Percentiles rank a stretch among this genome's conserved stretches.
phyloP scores from a whole-genome alignment of 2,329 filamentous ascomycete genomes.

The Microdochium nivale region DNA sequence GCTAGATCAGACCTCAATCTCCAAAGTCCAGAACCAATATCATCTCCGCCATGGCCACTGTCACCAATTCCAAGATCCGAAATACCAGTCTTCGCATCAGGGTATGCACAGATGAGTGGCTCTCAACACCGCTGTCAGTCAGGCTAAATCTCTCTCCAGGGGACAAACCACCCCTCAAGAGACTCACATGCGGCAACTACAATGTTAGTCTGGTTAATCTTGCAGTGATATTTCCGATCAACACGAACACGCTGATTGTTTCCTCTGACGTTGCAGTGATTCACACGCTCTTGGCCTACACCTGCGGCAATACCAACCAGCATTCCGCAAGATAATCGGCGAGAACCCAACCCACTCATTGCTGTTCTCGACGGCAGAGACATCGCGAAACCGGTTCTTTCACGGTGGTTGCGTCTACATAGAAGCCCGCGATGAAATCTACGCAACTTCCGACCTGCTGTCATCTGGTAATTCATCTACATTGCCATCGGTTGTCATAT shows the following conservation, averaged over 20 bases:
- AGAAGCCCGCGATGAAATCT: conserved; percentile 30
- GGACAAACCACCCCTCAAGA: too few species aligned
- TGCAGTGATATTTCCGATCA: not conserved
- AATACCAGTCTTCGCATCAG: too few species aligned
- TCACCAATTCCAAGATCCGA: too few species aligned
- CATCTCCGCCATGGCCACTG: too few species aligned
- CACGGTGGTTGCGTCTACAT: conserved; percentile 34
- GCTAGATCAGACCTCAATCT: too few species aligned
- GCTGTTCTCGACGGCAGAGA: conserved; percentile 28
- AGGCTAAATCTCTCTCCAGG: too few species aligned
- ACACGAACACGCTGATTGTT: not conserved
- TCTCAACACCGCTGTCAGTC: too few species aligned
- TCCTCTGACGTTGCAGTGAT: not conserved
- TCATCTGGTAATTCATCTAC: conserved; percentile 24
- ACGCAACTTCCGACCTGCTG: conserved; percentile 34
- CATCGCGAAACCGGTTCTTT: conserved; percentile 35
- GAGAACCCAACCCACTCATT: conserved; percentile 25
- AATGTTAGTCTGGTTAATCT: too few species aligned
- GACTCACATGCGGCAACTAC: too few species aligned
- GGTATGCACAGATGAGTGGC: too few species aligned
- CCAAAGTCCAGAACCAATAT: too few species aligned
- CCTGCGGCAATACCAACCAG: conserved; percentile 21
- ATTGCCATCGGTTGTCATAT: conserved; percentile 35
- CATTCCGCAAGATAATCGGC: conserved; percentile 25
- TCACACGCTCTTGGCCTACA: not conserved